A percentile compares a stretch with the other conserved stretches of the same genome.
phyloP scores from a whole-genome alignment of 2,329 filamentous ascomycete genomes.

The Cryphonectria radicalis region DNA sequence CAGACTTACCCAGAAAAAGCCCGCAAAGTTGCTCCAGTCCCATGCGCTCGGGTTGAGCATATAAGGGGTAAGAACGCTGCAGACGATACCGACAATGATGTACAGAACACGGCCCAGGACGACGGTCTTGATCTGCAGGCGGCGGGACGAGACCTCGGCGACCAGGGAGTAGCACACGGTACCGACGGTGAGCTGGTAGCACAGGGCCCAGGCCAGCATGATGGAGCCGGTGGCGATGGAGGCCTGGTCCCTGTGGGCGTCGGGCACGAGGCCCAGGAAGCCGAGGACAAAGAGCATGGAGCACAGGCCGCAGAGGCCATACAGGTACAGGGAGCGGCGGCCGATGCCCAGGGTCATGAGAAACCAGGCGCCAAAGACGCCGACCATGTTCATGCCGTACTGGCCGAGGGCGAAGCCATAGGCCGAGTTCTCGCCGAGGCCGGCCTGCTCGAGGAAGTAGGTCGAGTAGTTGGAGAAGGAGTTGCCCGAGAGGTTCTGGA shows the following conservation, averaged over 20 bases:
- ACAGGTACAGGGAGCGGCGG: slow-evolving; percentile 75
- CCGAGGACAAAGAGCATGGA: slow-evolving; percentile 81
- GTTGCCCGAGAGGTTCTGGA: slow-evolving; percentile 67
- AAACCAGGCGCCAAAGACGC: slow-evolving; percentile 80
- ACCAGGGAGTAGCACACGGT: slow-evolving; percentile 91
- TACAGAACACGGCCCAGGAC: slow-evolving; percentile 82
- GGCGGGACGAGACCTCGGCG: slow-evolving; percentile 78
- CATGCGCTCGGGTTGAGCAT: slow-evolving; percentile 89
- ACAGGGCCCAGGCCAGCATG: slow-evolving; percentile 81
- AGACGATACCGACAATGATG: slow-evolving; percentile 82
- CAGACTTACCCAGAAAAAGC: slow-evolving; percentile 76
- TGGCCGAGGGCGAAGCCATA: slow-evolving; percentile 67
- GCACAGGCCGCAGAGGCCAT: slow-evolving; percentile 74
- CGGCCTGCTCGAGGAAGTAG: slow-evolving; percentile 65
- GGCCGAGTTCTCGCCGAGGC: slow-evolving; percentile 54
- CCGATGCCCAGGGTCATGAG: slow-evolving; percentile 77
- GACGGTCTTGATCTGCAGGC: slow-evolving; percentile 89
- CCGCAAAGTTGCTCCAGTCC: slow-evolving; percentile 86
- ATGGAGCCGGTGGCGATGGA: slow-evolving; percentile 82
- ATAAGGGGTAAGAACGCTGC: slow-evolving; percentile 82
- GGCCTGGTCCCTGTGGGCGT: slow-evolving; percentile 59
- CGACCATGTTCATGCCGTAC: slow-evolving; percentile 75
- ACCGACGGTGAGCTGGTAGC: slow-evolving; percentile 86
- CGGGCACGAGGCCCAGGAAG: slow-evolving; percentile 76
- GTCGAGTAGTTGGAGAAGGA: slow-evolving; percentile 69